Base-by-base conservation (phyloP, 2,329 filamentous ascomycete genomes). In the Graphilbum fragrans region DNA sequence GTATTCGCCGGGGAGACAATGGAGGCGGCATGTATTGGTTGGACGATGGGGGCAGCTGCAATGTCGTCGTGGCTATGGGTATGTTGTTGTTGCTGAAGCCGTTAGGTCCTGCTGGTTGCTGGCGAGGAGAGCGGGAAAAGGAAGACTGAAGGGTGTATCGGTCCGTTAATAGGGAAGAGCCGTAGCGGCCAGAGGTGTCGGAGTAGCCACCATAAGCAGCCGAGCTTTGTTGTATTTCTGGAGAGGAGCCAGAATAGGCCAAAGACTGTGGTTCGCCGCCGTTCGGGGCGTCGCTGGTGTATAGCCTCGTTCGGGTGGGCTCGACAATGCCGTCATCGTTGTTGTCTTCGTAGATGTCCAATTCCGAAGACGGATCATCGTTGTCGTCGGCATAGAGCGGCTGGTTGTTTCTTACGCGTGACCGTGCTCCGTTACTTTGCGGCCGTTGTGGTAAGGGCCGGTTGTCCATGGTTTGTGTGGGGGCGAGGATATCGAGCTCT, bases 381-480 rank as follows among this genome's bases (percentile, higher is more conserved):
- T 35, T 29, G 9, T 37, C 35, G 20, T 45, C 60, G 54, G 56
- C 19, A 55, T 47, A 32, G 51, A 21, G 58, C 56, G 39, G 56
- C 19, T 37, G 48, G 34, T 42, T 47, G 31, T 47, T 43, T 11
- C 39, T 34, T 14, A 38, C 39, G 27, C 53, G 49, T 21, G 47
- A 39, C 23, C 12, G 23, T 12, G 23, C 12, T 7, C 12, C 23
- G 1, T 47, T 44, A 31, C 44, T 49, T 55, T 81, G 85, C 50
- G 78, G 77, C 18, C 73, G 65, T 5, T 69, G 77, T 25, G 90
- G 90, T 10, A 96, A 67, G 21, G 82, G 82, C 57, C 94, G 95
- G 39, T 76, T 77, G 41, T 74, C 71, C 3, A 48, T 66, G 49
- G 47, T 62, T 50, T 50, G 69, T 54, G 58, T 70, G 57, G 59